Conservation (phyloP, 257 asterid species). For the Apocynum venetum region DNA sequence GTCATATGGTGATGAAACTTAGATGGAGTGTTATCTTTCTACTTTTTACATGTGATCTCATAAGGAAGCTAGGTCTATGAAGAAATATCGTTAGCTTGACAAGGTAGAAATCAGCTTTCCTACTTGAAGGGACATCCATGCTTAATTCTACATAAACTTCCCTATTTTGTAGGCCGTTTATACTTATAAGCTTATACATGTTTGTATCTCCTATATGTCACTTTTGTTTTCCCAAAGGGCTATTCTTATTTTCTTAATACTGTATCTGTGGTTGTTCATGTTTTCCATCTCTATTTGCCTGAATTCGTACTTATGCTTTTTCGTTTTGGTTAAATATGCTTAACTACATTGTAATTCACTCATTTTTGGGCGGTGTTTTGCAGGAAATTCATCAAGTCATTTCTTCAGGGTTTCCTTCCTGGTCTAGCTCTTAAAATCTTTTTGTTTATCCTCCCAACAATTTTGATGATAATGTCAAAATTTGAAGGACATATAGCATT, state of each 20-base stretch:
- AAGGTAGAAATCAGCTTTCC: too few relatives aligned
- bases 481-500: slow-evolving; percentile 85
- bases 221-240: background rate
- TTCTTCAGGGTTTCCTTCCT: slow-evolving; percentile 96
- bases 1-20: background rate
- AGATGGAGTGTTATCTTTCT: background rate
- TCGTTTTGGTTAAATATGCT: background rate
- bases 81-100: background rate
- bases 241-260: background rate
- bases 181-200: background rate
- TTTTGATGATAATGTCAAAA: slow-evolving; percentile 84
- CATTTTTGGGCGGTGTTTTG: slow-evolving; percentile 23
- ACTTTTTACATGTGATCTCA: background rate
- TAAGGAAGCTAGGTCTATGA: too few relatives aligned
- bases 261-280: background rate
- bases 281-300: background rate
- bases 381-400: slow-evolving; percentile 82
- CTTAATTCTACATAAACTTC: background rate
- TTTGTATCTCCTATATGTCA: background rate
- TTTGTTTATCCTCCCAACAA: slow-evolving; percentile 56
- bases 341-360: background rate
- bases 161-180: background rate
- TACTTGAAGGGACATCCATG: too few relatives aligned
- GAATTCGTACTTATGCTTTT: background rate
- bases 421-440: slow-evolving; percentile 85